Evolutionary conservation across 352 stramenopile species (phyloP).

Genomic region (Phytophthora sojae): DNA sequence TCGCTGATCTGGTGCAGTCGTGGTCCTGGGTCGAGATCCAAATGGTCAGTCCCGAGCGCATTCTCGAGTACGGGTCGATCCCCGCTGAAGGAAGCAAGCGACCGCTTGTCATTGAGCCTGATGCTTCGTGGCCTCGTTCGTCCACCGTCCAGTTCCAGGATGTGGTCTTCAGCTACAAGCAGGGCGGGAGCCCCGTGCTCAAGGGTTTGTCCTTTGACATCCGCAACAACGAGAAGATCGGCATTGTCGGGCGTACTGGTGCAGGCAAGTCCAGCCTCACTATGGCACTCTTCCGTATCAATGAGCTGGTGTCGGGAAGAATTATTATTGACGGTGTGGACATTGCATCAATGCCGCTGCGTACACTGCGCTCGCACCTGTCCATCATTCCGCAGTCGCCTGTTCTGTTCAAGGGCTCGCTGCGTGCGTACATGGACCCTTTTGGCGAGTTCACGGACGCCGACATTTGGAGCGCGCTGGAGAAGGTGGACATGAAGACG

Average conservation of each 20-base stretch:
- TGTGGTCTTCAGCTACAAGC: conserved; percentile 27
- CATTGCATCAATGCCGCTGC: conserved; percentile 35
- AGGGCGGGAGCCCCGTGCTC: conserved; percentile 26
- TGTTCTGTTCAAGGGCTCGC: conserved; percentile 88
- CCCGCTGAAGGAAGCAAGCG: conserved; percentile 25
- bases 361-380: conserved; percentile 35
- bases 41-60: conserved; percentile 55
- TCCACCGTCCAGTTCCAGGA: conserved; percentile 74
- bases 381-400: conserved; percentile 70
- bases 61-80: conserved; percentile 56
- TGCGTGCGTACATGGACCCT: conserved; percentile 90
- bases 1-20: conserved; percentile 52
- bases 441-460: conserved; percentile 79
- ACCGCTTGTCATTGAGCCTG: conserved; percentile 32
- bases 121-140: conserved; percentile 64
- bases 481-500: conserved; percentile 71
- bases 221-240: conserved; percentile 60
- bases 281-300: too few relatives aligned
- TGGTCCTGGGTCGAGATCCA: conserved; percentile 47
- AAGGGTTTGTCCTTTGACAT: conserved; percentile 67
- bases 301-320: conserved; percentile 30
- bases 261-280: conserved; percentile 86
- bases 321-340: conserved; percentile 51
- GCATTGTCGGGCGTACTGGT: conserved; percentile 89
- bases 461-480: conserved; percentile 75